Evolutionary conservation across 306 rosid genomes (phyloP), one percentile per base, ranked within the genome.

Genomic region (Cicer pinnatifidum): DNA sequence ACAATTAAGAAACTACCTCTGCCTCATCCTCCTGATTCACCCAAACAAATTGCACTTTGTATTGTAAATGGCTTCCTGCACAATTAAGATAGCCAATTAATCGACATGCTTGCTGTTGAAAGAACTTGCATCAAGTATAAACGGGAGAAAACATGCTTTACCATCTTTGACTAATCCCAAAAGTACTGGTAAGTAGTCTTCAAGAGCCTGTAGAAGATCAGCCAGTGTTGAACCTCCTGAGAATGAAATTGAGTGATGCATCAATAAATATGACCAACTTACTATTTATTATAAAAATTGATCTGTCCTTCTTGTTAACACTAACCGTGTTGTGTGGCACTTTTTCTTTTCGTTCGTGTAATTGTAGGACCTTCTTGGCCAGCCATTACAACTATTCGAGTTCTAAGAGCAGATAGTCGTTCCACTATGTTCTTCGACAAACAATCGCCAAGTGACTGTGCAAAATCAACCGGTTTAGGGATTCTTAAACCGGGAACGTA

Each of bases 301-400:
- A 17, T 67, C 46, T 58, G 72, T 38, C 72, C 54, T 48, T 60
- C 70, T 48, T 60, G 70, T 76, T 71, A 77, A 46, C 73, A 84
- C 96, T 63, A 78, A 93, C 98, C 98, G 54, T 93, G 98, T 62
- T 91, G 98, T 13, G 98, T 90, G 59, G 91, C 90, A 80, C 84
- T 78, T 86, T 80, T 93, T 83, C 94, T 88, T 82, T 89, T 84
- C 5, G 98, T 93, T 89, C 97, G 88, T 50, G 98, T 86, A 64
- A 93, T 72, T 37, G 98, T 91, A 23, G 98, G 96, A 73, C 90
- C 97, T 80, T 93, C 98, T 83, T 91, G 97, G 15, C 88, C 87
- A 69, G 96, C 97, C 97, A 93, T 93, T 74, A 93, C 97, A 77
- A 93, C 97, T 76, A 93, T 88, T 38, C 94, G 96, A 78, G 98